Evolutionary conservation across 2,329 filamentous ascomycete species (phyloP).

Genomic region (Aspergillus flavus): DNA sequence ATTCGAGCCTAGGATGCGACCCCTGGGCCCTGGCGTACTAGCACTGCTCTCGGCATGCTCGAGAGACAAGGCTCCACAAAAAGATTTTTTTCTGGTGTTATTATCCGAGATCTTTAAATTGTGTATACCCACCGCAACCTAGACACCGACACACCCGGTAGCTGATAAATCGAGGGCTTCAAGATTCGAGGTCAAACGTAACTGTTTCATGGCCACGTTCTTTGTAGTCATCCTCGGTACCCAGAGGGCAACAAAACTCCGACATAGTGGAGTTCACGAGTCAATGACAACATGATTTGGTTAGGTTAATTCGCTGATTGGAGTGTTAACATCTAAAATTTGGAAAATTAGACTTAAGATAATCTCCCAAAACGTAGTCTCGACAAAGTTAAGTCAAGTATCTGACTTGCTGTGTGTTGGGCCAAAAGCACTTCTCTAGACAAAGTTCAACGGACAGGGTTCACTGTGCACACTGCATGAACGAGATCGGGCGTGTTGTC

Average conservation of each 20-base stretch:
- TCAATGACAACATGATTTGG: background rate
- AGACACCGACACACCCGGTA: background rate
- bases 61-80: background rate
- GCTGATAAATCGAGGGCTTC: background rate
- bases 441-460: background rate
- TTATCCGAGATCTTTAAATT: background rate
- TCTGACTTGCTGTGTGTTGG: background rate
- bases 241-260: background rate
- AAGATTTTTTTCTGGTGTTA: no score
- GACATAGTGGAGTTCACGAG: background rate
- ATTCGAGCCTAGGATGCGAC: background rate
- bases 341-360: background rate
- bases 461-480: background rate
- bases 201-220: background rate
- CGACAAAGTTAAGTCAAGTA: background rate
- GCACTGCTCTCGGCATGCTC: background rate
- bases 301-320: background rate
- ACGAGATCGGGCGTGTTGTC: slow-evolving; percentile 4
- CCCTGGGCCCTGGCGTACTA: background rate
- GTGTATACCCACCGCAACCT: background rate
- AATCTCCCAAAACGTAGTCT: background rate
- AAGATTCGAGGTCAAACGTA: background rate
- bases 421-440: background rate
- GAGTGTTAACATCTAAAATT: background rate
- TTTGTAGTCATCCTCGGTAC: background rate